Evolutionary conservation across 2,329 filamentous ascomycete species (phyloP), one percentile per base, ranked within the genome.

Genomic region (Cercospora zeina): DNA sequence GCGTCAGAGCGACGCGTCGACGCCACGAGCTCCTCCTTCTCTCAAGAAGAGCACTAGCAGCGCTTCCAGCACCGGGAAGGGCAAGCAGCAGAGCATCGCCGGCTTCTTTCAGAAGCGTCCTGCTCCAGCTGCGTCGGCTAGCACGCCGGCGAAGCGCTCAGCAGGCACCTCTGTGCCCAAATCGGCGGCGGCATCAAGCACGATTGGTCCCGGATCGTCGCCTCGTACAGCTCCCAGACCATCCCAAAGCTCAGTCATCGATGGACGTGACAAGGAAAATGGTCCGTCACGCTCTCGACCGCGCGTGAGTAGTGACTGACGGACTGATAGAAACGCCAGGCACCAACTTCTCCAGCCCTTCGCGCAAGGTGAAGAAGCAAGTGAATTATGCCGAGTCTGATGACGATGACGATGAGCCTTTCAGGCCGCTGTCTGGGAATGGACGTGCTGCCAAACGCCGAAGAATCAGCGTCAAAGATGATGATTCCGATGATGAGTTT

Each of bases 341-440:
- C 57, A 75, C 77, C 34, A 71, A 79, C 51, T 81, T 79, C 3
- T 89, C 87, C 72, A 96, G 92, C 72, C 92, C 93, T 1, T 87
- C 88, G 14, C 86, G 92, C 71, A 92, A 92, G 82, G 81, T 80
- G 11, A 87, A 85, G 74, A 88, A 87, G 70, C 75, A 81, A 50
- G 83, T 95, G 67, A 95, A 84, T 74, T 97, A 97, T 74, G 88
- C 89, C 66, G 93, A 97, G 71, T 92, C 90, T 1, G 91, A 90
- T 61, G 83, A 84, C 16, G 89, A 91, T 11, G 89, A 91, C 54
- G 88, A 93, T 21, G 86, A 87, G 49, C 85, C 90, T 0, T 89
- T 93, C 72, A 78, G 79, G 56, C 82, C 84, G 7, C 77, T 79
- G n/a, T 78, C 80, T 10, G 75, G 76, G 47, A 76, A 78, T 56